Base-by-base conservation (phyloP, 306 rosid species). In the Castanea sativa region DNA sequence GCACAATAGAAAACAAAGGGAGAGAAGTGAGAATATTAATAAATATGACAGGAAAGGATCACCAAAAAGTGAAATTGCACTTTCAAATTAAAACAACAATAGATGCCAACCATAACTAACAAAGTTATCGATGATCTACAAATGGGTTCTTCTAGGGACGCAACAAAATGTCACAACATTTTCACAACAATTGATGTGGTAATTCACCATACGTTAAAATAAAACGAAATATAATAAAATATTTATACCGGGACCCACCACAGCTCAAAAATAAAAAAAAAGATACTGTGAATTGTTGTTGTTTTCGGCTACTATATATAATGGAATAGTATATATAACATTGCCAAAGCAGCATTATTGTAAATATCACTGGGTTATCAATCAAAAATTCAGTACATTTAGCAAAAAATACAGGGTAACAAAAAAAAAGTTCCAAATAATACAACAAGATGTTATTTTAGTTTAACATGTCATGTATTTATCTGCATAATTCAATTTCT, bases 1-100 rank as follows among this genome's bases (percentile, higher is more conserved):
- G 51, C 69, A 60, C 23, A 15, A 52, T 43, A 59, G 78, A 69
- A n/a, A 80, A 74, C 76, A 73, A 79, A 71, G 53, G 80, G 21
- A 67, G 80, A 69, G 8, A 74, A 71, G 68, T 61, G 55, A 55
- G 80, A 63, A 79, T 71, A 67, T 63, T 73, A 69, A 73, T 80
- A 71, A 41, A 41, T 41, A 41, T 18, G 23, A 78, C 7, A 19
- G 35, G 7, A 45, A 49, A 82, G 77, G 69, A 78, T 55, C 86
- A 84, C 64, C 74, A 57, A 88, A 94, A 91, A 91, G 93, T 87
- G 75, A 76, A 78, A 81, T 43, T 81, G 92, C 91, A 89, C 97
- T 90, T 89, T 45, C 86, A 85, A 75, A 59, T 69, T 41, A 71
- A 85, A 82, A 89, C 30, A 79, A 84, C 56, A 82, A 68, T 87